These are phyloP conservation scores for Penicillium oxalicum DNA, from an alignment of 2,329 filamentous ascomycete species.

Conservation along the genomic window DNA sequence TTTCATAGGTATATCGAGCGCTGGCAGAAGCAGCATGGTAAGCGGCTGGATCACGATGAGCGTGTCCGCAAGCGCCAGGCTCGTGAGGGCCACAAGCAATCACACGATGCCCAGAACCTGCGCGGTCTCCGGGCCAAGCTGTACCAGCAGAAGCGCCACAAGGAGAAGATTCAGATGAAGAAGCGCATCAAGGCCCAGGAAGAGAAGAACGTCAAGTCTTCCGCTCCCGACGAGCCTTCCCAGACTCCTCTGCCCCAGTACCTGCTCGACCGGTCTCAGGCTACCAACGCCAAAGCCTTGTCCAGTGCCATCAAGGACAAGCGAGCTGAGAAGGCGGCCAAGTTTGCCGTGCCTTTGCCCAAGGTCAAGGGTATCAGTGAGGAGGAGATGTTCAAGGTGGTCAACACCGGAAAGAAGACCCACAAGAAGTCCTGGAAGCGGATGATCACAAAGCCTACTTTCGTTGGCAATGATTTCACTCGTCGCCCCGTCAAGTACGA, in stretches of 20 bases:
- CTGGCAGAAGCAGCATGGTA: slow-evolving; percentile 61
- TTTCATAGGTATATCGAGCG: slow-evolving; percentile 60
- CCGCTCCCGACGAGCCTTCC: slow-evolving; percentile 68
- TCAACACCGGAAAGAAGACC: slow-evolving; percentile 93
- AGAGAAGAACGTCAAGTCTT: slow-evolving; percentile 88
- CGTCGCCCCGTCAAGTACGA: slow-evolving; percentile 73
- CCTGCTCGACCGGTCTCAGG: slow-evolving; percentile 75
- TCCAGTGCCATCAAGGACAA: slow-evolving; percentile 92
- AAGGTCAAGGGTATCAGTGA: slow-evolving; percentile 91
- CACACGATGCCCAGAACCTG: slow-evolving; percentile 86
- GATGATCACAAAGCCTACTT: slow-evolving; percentile 73
- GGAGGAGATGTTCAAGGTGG: slow-evolving; percentile 96
- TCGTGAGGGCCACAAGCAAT: slow-evolving; percentile 81
- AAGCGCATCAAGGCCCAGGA: slow-evolving; percentile 93
- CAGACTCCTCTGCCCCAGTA: slow-evolving; percentile 80
- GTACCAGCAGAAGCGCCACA: slow-evolving; percentile 85
- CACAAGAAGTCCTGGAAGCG: slow-evolving; percentile 68
- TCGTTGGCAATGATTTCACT: slow-evolving; percentile 88
- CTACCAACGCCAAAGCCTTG: slow-evolving; percentile 66
- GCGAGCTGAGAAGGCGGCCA: slow-evolving; percentile 84
- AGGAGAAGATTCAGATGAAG: slow-evolving; percentile 98
- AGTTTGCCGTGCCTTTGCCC: slow-evolving; percentile 85
- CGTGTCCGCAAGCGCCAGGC: slow-evolving; percentile 78
- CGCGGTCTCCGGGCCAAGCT: slow-evolving; percentile 88
- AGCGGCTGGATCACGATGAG: slow-evolving; percentile 76